Conservation (phyloP, 2,329 filamentous ascomycete species). For the Tetracladium maxilliforme region DNA sequence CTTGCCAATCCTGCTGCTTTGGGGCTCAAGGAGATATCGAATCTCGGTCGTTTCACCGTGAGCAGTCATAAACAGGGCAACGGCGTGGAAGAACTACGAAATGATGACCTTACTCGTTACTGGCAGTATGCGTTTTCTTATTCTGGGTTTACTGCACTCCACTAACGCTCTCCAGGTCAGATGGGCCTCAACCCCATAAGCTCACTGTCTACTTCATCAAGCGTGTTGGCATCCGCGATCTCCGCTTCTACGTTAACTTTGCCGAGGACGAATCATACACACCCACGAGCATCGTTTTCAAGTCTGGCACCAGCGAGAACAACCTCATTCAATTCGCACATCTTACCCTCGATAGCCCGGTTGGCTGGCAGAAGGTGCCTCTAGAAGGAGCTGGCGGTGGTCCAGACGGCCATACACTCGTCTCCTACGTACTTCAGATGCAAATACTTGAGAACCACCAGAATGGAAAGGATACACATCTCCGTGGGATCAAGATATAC, state of each 20-base stretch:
- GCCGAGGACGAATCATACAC: slow-evolving; percentile 92
- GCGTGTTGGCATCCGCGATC: slow-evolving; percentile 61
- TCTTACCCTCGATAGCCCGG: slow-evolving; percentile 63
- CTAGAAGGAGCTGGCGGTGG: slow-evolving; percentile 40
- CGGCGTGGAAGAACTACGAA: slow-evolving; percentile 61
- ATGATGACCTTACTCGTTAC: slow-evolving; percentile 57
- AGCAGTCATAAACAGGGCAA: slow-evolving; percentile 71
- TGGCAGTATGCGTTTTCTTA: slow-evolving; percentile 51
- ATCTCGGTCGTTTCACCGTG: slow-evolving; percentile 70
- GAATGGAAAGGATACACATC: slow-evolving; percentile 98
- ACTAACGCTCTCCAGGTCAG: slow-evolving; percentile 36
- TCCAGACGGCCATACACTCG: slow-evolving; percentile 54
- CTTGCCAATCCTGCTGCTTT: slow-evolving; percentile 24
- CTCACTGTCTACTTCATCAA: slow-evolving; percentile 80
- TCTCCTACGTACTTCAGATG: slow-evolving; percentile 82
- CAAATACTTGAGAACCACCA: slow-evolving; percentile 93
- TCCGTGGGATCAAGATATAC: slow-evolving; percentile 82
- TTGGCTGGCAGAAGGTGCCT: slow-evolving; percentile 83
- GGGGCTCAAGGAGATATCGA: slow-evolving; percentile 70
- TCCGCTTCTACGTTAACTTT: slow-evolving; percentile 83
- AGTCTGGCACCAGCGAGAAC: slow-evolving; percentile 81
- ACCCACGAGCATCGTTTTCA: slow-evolving; percentile 79
- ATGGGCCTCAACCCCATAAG: slow-evolving; percentile 70
- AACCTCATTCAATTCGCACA: slow-evolving; percentile 79
- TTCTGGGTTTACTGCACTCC: not conserved